These are phyloP conservation scores for Melanogaster broomeanus DNA, from an alignment of 768 basidiomycete genomes.

Conservation along the genomic window DNA sequence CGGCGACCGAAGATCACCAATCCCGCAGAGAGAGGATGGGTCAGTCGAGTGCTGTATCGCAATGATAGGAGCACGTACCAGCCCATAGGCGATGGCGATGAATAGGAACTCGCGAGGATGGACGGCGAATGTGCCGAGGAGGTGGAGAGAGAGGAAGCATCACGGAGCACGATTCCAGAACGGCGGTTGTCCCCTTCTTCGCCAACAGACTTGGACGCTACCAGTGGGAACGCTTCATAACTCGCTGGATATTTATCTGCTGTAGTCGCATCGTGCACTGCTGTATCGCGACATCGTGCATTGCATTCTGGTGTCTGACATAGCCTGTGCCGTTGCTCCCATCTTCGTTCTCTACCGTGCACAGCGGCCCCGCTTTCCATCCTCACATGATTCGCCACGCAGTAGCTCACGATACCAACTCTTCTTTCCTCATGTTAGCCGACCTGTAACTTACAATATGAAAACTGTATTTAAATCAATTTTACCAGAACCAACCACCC, in stretches of 20 bases:
- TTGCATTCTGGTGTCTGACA: conserved; percentile 8
- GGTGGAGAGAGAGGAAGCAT: conserved; percentile 27
- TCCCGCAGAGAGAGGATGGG: conserved; percentile 42
- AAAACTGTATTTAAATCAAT: neutral
- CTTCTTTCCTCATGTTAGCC: neutral
- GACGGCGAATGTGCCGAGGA: conserved; percentile 32
- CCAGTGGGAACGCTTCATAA: conserved; percentile 9
- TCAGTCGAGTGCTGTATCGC: conserved; percentile 50
- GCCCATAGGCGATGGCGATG: conserved; percentile 48
- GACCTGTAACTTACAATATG: conserved; percentile 15
- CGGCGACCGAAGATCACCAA: conserved; percentile 24
- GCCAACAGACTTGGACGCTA: conserved; percentile 8
- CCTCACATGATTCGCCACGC: conserved; percentile 21
- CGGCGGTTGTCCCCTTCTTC: conserved; percentile 14
- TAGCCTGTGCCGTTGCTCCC: neutral
- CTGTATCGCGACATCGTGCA: conserved; percentile 4
- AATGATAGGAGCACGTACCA: conserved; percentile 45
- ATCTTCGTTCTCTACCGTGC: conserved; percentile 9
- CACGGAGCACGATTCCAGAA: conserved; percentile 8
- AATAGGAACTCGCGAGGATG: conserved; percentile 63
- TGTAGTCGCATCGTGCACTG: conserved; percentile 4
- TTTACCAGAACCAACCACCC: no score
- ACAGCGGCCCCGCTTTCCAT: conserved; percentile 24
- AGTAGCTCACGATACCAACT: conserved; percentile 4
- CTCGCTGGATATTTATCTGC: neutral